Conservation (phyloP, 208 protist genomes). For the Endotrypanum monterogeii region DNA sequence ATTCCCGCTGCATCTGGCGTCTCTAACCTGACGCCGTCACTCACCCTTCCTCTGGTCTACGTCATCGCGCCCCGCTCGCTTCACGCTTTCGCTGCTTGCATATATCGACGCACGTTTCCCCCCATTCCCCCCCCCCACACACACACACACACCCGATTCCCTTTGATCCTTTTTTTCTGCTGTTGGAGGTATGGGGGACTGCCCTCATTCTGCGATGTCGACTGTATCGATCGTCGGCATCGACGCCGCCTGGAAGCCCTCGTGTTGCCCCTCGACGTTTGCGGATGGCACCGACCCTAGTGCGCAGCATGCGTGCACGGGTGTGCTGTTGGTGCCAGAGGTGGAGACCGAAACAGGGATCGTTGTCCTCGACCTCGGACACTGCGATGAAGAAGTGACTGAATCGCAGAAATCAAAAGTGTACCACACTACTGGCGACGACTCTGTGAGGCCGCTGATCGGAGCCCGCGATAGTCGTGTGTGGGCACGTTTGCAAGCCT, state of each 20-base stretch:
- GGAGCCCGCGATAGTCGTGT: neutral
- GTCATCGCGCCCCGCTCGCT: too few relatives aligned
- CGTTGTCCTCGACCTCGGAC: constrained; percentile 15
- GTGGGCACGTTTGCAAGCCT: constrained; percentile 5
- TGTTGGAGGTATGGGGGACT: too few relatives aligned
- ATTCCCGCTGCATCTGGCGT: neutral
- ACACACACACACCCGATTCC: too few relatives aligned
- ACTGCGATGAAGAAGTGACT: neutral
- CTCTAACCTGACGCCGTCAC: neutral
- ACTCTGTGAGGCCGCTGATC: neutral
- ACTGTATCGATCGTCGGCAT: constrained; percentile 2
- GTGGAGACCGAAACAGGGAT: neutral
- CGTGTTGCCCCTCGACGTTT: neutral
- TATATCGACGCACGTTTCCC: too few relatives aligned
- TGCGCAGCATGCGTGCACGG: neutral
- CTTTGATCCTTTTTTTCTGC: too few relatives aligned
- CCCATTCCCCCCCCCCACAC: too few relatives aligned
- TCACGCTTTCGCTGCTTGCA: too few relatives aligned
- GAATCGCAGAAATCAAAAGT: neutral
- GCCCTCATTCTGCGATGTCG: neutral
- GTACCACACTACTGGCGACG: neutral
- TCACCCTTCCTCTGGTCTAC: too few relatives aligned
- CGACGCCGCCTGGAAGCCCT: neutral
- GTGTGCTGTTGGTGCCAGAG: constrained; percentile 14
- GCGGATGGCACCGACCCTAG: neutral